phyloP scores from a whole-genome alignment of 192 early-diverging fungal species.

The Backusella australiensis region DNA sequence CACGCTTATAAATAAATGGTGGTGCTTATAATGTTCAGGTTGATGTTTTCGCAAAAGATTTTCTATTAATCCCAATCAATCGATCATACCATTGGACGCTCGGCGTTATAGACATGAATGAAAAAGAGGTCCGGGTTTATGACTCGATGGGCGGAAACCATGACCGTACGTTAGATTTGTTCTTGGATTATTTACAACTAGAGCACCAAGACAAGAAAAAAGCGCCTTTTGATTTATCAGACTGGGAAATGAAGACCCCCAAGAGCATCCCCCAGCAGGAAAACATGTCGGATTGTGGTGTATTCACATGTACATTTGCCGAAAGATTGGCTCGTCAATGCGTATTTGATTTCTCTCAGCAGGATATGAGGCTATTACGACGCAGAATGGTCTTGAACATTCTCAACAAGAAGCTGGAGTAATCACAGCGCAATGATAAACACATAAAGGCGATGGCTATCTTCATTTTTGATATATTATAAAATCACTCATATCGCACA shows the following conservation, averaged over 20 bases:
- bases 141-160: slow-evolving; percentile 79
- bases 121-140: slow-evolving; percentile 72
- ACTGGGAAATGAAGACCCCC: slow-evolving; percentile 66
- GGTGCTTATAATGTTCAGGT: slow-evolving; percentile 27
- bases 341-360: slow-evolving; percentile 70
- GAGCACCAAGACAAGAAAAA: slow-evolving; percentile 77
- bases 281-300: slow-evolving; percentile 95
- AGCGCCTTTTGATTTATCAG: slow-evolving; percentile 51
- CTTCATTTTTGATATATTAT: too few species aligned
- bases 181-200: slow-evolving; percentile 66
- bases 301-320: slow-evolving; percentile 88
- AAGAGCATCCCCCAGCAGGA: slow-evolving; percentile 76
- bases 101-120: slow-evolving; percentile 43
- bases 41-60: slow-evolving; percentile 76
- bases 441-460: too few species aligned
- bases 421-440: not conserved
- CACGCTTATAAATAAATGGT: too few species aligned
- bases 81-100: slow-evolving; percentile 47
- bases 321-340: slow-evolving; percentile 65
- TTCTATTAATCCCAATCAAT: slow-evolving; percentile 85
- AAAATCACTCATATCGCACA: too few species aligned
- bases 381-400: slow-evolving; percentile 79
- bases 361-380: slow-evolving; percentile 69
- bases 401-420: slow-evolving; percentile 26
- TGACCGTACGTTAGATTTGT: slow-evolving; percentile 47